Percentiles rank a stretch among this genome's conserved stretches.
phyloP scores from a whole-genome alignment of 352 stramenopile genomes.

The Pythium insidiosum region DNA sequence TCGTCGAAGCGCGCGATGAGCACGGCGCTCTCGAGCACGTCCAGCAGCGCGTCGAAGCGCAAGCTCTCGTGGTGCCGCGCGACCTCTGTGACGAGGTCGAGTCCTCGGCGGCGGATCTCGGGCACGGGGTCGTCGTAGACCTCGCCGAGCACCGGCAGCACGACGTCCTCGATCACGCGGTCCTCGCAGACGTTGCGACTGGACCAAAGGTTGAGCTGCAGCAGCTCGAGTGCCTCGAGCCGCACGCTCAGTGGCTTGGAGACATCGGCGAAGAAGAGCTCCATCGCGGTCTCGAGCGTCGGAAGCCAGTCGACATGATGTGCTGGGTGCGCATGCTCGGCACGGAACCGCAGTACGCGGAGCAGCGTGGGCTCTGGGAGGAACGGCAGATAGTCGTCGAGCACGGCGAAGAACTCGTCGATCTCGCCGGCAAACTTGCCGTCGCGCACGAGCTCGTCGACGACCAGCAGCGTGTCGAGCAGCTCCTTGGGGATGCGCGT shows the following conservation, averaged over 20 bases:
- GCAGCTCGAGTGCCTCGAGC: conserved; percentile 56
- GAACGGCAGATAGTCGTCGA: conserved; percentile 65
- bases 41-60: conserved; percentile 73
- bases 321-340: conserved; percentile 54
- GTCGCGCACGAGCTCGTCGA: conserved; percentile 63
- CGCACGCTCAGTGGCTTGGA: conserved; percentile 37
- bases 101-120: conserved; percentile 39
- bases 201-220: conserved; percentile 62
- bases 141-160: conserved; percentile 54
- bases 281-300: conserved; percentile 40
- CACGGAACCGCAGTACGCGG: conserved; percentile 52
- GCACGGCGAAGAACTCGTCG: conserved; percentile 63
- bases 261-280: conserved; percentile 55
- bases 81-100: conserved; percentile 65
- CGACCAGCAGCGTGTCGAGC: conserved; percentile 62
- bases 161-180: conserved; percentile 77
- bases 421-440: conserved; percentile 57
- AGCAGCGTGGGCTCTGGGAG: conserved; percentile 47
- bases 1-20: conserved; percentile 57
- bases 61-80: conserved; percentile 67
- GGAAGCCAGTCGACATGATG: conserved; percentile 61
- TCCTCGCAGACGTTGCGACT: conserved; percentile 81
- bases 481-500: conserved; percentile 71
- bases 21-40: conserved; percentile 69
- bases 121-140: conserved; percentile 66